These are phyloP conservation scores for Puccinia triticina DNA, from an alignment of 1,284 basidiomycete species.

Conservation along the genomic window DNA sequence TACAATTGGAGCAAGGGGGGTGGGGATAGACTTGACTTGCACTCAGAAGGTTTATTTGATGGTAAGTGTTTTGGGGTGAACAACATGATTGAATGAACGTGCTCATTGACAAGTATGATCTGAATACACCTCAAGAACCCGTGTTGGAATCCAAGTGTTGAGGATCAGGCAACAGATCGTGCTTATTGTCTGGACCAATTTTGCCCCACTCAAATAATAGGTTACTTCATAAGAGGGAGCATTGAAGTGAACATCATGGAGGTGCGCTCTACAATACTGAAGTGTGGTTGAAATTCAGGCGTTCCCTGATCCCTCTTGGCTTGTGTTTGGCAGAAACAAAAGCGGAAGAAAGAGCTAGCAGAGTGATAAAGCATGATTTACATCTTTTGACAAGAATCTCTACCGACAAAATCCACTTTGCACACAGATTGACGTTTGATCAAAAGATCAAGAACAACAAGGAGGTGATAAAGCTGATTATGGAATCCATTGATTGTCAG, in stretches of 20 bases:
- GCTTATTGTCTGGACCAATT: not conserved
- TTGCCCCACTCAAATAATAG: not conserved
- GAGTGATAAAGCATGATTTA: not conserved
- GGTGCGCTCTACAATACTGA: not conserved
- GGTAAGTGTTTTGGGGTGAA: not conserved
- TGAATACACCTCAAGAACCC: not conserved
- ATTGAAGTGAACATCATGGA: constrained; percentile 19
- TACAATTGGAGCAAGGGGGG: not conserved
- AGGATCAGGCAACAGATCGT: constrained; percentile 2
- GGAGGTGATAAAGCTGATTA: constrained; percentile 1
- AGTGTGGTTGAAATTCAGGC: not conserved
- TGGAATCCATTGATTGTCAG: not conserved
- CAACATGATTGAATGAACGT: too few species aligned
- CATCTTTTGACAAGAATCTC: not conserved
- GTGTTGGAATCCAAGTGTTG: constrained; percentile 8
- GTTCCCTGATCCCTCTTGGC: not conserved
- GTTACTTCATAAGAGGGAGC: not conserved
- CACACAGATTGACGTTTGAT: not conserved
- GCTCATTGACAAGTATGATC: too few species aligned
- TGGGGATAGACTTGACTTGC: constrained; percentile 7
- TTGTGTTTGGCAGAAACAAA: too few species aligned
- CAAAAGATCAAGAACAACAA: not conserved
- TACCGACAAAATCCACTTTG: not conserved
- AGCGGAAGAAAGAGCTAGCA: not conserved
- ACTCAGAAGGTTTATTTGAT: constrained; percentile 13